phyloP scores from a whole-genome alignment of 108 stramenopile species.

The Aurantiochytrium sp. region DNA sequence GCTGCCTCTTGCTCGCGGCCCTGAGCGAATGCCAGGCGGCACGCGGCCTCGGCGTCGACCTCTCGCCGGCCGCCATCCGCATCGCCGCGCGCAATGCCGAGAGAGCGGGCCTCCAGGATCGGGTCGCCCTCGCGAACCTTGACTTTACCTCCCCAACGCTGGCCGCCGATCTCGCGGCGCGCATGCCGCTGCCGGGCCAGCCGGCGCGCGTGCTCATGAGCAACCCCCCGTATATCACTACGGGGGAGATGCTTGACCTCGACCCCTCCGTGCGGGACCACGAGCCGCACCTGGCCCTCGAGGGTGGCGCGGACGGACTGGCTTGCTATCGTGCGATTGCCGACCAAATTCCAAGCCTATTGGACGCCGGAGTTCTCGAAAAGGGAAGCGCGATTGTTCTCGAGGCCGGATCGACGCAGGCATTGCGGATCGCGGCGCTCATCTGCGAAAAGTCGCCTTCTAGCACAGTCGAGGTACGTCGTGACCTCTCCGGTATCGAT shows the following conservation, averaged over 20 bases:
- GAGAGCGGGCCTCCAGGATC: background rate
- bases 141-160: background rate
- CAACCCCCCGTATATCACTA: conserved; percentile 2
- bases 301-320: background rate
- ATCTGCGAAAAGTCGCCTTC: background rate
- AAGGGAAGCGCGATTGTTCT: background rate
- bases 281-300: background rate
- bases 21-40: background rate
- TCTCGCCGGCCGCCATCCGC: background rate
- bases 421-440: background rate
- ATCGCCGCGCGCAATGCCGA: background rate
- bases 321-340: background rate
- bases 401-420: background rate
- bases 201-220: background rate
- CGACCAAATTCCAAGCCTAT: background rate
- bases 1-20: background rate
- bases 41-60: background rate
- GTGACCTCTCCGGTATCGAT: background rate
- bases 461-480: background rate
- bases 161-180: background rate
- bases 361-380: background rate
- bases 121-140: background rate
- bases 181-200: background rate
- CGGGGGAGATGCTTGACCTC: background rate
- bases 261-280: background rate